Base-by-base conservation (phyloP, 768 basidiomycete species). In the Rhodotorula babjevae region DNA sequence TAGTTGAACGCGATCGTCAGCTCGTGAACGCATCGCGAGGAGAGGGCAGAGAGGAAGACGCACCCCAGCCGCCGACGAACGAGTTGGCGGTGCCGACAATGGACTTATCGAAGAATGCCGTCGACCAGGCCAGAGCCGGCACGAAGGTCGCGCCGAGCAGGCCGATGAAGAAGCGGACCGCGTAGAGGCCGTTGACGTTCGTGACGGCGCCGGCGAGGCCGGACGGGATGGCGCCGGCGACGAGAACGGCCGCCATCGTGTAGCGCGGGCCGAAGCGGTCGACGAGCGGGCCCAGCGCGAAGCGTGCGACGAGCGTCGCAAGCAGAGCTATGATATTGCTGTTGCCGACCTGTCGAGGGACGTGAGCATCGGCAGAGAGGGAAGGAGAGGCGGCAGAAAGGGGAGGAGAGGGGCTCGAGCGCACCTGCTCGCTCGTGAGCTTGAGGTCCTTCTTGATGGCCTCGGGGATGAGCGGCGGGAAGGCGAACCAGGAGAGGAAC, bases 61-160 rank as follows among this genome's bases (percentile, higher is more conserved):
- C n/a, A n/a, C 87, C 87, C 85, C 85, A 87, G 0, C 87, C 87
- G 14, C 81, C 87, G 11, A 84, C 84, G 2, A 88, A 77, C 0
- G 85, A 10, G 25, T 61, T 29, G 3, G 40, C 58, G 11, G 27
- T 60, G 23, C 58, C 84, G 27, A 85, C 84, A 47, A 82, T 77
- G 59, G 79, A 79, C 58, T 84, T 87, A 78, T 87, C 86, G 78
- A 86, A 88, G 79, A 88, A 87, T 7, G 80, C 81, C 0, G 87
- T 86, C 18, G 64, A 46, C 68, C 76, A 76, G 7, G 67, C 65
- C 25, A 74, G 85, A 71, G 86, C 87, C 9, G 87, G 84, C 2
- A 88, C 86, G 69, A 88, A 88, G 1, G 86, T 85, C 0, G 81
- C 87, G 14, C 87, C 87, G 5, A 87, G 82, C 58, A 87, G 85